Evolutionary conservation across 139 green algal genomes (phyloP).

Genomic region (Helicosporidium sp.): DNA sequence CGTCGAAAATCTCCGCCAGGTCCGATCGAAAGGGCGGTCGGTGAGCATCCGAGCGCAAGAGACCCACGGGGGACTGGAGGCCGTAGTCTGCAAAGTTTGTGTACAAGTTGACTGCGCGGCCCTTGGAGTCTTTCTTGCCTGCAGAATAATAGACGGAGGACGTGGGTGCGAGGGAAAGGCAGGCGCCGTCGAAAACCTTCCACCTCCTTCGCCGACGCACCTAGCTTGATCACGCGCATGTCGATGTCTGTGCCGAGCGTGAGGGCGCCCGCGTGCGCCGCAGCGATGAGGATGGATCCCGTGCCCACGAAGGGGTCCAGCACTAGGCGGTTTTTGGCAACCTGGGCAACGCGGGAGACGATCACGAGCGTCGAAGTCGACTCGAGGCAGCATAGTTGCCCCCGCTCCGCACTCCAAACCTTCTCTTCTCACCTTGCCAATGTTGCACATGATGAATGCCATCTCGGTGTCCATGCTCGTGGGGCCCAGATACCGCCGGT

Average conservation of each 20-base stretch:
- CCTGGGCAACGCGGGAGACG: too few relatives aligned
- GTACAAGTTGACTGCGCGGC: conserved; percentile 30
- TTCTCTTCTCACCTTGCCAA: conserved; percentile 36
- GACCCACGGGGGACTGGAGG: conserved; percentile 34
- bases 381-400: too few relatives aligned
- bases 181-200: background rate
- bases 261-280: conserved; percentile 37
- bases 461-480: conserved; percentile 90
- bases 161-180: too few relatives aligned
- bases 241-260: conserved; percentile 71
- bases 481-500: conserved; percentile 70
- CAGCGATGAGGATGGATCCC: conserved; percentile 68
- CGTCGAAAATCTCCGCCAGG: conserved; percentile 47
- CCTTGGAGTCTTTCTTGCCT: conserved; percentile 28
- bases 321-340: conserved; percentile 30
- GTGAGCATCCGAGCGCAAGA: conserved; percentile 60
- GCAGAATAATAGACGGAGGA: too few relatives aligned
- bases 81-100: conserved; percentile 71
- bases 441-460: conserved; percentile 81
- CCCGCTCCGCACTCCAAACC: too few relatives aligned
- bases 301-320: conserved; percentile 75
- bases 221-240: conserved; percentile 33
- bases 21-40: conserved; percentile 32
- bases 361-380: too few relatives aligned
- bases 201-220: conserved; percentile 1